Evolutionary conservation across 2,329 filamentous ascomycete species (phyloP), one percentile per base, ranked within the genome.

Genomic region (Sclerotinia borealis): DNA sequence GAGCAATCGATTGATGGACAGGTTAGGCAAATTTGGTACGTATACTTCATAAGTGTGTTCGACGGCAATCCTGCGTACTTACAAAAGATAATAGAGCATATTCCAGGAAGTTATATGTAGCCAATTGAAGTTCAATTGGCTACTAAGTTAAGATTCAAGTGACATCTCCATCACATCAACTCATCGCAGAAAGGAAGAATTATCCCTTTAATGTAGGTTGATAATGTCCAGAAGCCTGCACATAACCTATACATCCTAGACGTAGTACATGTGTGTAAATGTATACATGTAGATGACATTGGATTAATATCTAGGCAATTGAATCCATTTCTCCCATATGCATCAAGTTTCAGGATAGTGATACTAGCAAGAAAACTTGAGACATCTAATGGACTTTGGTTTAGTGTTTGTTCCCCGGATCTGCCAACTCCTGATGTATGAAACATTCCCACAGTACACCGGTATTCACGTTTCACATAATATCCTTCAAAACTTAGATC

Each of bases 401-500:
- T 17, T 43, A 25, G 27, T 54, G 37, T 31, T 27, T 50, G 43
- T 51, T 61, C 59, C 25, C 59, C 59, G 41, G 34, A 61, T 54
- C 48, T 51, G 22, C 31, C n/a, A n/a, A 22, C 3, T 59, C 43
- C 31, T 25, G 22, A 48, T 59, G 36, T 59, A 19, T 61, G 45
- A 52, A 52, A 61, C 45, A 51, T 59, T 50, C 43, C 48, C 31
- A 41, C n/a, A n/a, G n/a, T n/a, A n/a, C n/a, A n/a, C n/a, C n/a
- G n/a, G n/a, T 47, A 31, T 60, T 52, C 59, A 27, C 17, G 59
- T 61, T 51, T 52, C 48, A 61, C 59, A n/a, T 11, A 17, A 25
- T 13, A 8, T 39, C 19, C 51, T 25, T 37, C 22, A 15, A 13
- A 39, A 19, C 17, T 39, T 19, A 39, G 39, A 54, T 37, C 27